Base-by-base conservation (phyloP, 495 filamentous ascomycete genomes). In the Pyronema omphalodes region DNA sequence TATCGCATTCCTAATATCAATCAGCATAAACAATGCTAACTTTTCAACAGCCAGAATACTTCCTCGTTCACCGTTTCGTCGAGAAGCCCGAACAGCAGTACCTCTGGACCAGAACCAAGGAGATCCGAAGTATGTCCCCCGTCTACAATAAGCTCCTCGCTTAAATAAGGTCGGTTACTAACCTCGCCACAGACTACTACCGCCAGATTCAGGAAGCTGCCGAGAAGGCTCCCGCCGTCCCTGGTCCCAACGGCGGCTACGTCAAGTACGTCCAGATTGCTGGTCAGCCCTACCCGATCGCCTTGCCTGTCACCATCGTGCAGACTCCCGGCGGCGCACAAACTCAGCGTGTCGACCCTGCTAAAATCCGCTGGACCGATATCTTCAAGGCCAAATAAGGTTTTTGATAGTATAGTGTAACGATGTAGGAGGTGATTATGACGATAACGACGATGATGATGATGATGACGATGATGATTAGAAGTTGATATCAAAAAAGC, bases 11-110 rank as follows among this genome's bases (percentile, higher is more conserved):
- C 29, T 41, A 48, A 33, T 35, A 34, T 15, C 39, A 3, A 29
- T 18, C 15, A 18, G 35, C 12, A 29, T 44, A 54, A 54, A 29
- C 9, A 14, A 51, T 15, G 14, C 52, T 58, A 54, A 63, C 45
- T 51, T 44, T 46, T 7, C 44, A 9, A 37, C 41, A 66, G 63
- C 18, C 35, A 8, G 63, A 66, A 0, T 52, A 60, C 45, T 66
- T 66, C 53, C 56, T 66, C 35, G 63, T 66, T 35, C 62, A 65
- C 34, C 64, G 63, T 41, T 63, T 58, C 50, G 63, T 66, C 39
- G 62, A 66, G 29, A 64, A 61, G 44, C 47, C 50, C 9, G 63
- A 66, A 36, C 63, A 66, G 12, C 58, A 65, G 35, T 60, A 59
- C 44, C 63, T 66, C 40, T 66, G 63, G 63, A 29, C 8, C 36